Conservation (phyloP, 768 basidiomycete genomes). For the Suillus luteus region DNA sequence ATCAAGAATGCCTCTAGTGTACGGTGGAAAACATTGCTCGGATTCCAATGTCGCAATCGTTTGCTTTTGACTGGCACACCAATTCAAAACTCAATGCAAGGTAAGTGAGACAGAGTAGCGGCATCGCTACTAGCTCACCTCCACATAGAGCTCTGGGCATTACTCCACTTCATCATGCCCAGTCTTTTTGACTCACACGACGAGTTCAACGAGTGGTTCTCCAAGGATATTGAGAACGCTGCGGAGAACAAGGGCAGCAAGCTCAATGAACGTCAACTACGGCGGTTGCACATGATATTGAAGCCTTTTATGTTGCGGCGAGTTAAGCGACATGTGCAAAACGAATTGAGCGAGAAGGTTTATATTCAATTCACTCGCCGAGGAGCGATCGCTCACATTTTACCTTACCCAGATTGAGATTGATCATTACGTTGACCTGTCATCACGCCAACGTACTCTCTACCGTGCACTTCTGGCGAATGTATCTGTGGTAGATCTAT, state of each 20-base stretch:
- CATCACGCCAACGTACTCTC: slow-evolving; percentile 86
- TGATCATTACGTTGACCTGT: slow-evolving; percentile 93
- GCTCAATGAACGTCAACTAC: slow-evolving; percentile 92
- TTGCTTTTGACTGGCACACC: slow-evolving; percentile 95
- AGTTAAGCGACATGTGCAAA: slow-evolving; percentile 98
- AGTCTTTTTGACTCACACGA: slow-evolving; percentile 98
- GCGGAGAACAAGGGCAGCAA: slow-evolving; percentile 88
- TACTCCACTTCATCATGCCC: slow-evolving; percentile 99
- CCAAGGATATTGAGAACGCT: slow-evolving; percentile 97
- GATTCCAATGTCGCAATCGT: slow-evolving; percentile 94
- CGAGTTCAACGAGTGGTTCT: slow-evolving; percentile 99
- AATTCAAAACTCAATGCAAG: slow-evolving; percentile 99
- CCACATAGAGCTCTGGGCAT: slow-evolving; percentile 87
- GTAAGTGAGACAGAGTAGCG: slow-evolving; percentile 42
- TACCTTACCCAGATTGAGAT: slow-evolving; percentile 86
- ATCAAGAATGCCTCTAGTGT: slow-evolving; percentile 98
- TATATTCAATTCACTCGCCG: slow-evolving; percentile 35
- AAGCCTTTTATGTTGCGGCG: slow-evolving; percentile 99
- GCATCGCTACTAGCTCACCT: slow-evolving; percentile 10
- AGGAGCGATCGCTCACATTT: slow-evolving; percentile 88
- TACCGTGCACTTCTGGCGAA: slow-evolving; percentile 90
- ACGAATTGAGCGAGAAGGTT: slow-evolving; percentile 98
- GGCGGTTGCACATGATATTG: slow-evolving; percentile 96
- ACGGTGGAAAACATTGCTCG: slow-evolving; percentile 95
- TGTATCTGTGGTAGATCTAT: slow-evolving; percentile 91